phyloP scores from a whole-genome alignment of 495 filamentous ascomycete genomes.

The Tuber indicum region DNA sequence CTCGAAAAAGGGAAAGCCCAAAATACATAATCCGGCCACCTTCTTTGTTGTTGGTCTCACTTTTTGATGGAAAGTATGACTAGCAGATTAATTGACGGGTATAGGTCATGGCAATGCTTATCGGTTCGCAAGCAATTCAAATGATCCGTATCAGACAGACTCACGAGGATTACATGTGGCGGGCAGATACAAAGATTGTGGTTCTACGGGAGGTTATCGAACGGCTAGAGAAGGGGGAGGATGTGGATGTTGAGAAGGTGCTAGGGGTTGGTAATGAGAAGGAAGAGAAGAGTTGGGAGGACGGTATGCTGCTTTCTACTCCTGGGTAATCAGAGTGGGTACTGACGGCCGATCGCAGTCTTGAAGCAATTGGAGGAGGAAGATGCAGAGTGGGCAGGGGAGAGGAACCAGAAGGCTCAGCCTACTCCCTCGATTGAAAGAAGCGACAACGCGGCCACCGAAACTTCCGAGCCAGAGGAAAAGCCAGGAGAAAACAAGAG shows the following conservation, averaged over 20 bases:
- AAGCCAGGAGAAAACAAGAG: background rate
- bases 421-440: background rate
- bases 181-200: conserved; percentile 69
- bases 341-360: conserved; percentile 47
- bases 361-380: conserved; percentile 75
- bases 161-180: conserved; percentile 61
- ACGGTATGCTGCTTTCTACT: conserved; percentile 51
- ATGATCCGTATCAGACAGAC: conserved; percentile 75
- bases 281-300: conserved; percentile 77
- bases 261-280: conserved; percentile 74
- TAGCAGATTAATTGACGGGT: conserved; percentile 12
- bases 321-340: conserved; percentile 11
- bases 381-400: conserved; percentile 56
- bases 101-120: conserved; percentile 70
- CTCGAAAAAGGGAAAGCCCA: conserved; percentile 53
- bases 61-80: background rate
- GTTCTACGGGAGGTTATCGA: conserved; percentile 76
- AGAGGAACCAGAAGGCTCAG: conserved; percentile 18
- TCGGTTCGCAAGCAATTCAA: conserved; percentile 90
- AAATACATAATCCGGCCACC: conserved; percentile 72
- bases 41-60: conserved; percentile 60
- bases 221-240: conserved; percentile 72
- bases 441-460: background rate
- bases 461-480: background rate
- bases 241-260: conserved; percentile 78